Evolutionary conservation across 192 early-diverging fungal genomes (phyloP).

Genomic region (Lobosporangium transversale): DNA sequence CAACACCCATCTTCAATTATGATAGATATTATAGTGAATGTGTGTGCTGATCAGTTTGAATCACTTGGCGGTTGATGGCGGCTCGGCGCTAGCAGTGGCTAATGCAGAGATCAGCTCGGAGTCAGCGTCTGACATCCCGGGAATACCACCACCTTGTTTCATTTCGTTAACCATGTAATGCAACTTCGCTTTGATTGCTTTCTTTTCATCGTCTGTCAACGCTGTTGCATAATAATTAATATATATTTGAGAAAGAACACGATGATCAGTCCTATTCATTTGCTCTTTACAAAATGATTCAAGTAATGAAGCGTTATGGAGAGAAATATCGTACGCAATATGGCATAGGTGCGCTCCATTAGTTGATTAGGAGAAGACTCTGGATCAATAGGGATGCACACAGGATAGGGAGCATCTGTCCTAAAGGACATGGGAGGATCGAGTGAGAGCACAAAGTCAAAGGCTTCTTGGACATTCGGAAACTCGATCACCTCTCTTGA

Average conservation of each 20-base stretch:
- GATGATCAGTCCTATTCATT: no score
- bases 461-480: conserved; percentile 36
- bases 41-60: no score
- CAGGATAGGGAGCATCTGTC: conserved; percentile 42
- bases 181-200: conserved; percentile 32
- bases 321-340: conserved; percentile 40
- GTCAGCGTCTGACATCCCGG: conserved; percentile 35
- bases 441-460: conserved; percentile 43
- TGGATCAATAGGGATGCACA: conserved; percentile 52
- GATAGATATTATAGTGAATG: no score
- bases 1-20: no score
- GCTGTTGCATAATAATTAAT: no score
- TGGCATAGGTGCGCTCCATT: conserved; percentile 40
- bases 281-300: no score
- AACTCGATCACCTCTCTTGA: conserved; percentile 47
- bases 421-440: conserved; percentile 50
- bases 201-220: conserved; percentile 45
- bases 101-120: conserved; percentile 33
- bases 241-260: no score
- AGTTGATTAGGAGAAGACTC: conserved; percentile 37
- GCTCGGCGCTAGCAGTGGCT: no score
- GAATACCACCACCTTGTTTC: conserved; percentile 40
- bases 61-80: no score
- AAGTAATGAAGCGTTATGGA: no score
- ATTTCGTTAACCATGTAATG: conserved; percentile 49